Conservation (phyloP, 2,329 filamentous ascomycete genomes). For the Alternaria hordeiaustralica region DNA sequence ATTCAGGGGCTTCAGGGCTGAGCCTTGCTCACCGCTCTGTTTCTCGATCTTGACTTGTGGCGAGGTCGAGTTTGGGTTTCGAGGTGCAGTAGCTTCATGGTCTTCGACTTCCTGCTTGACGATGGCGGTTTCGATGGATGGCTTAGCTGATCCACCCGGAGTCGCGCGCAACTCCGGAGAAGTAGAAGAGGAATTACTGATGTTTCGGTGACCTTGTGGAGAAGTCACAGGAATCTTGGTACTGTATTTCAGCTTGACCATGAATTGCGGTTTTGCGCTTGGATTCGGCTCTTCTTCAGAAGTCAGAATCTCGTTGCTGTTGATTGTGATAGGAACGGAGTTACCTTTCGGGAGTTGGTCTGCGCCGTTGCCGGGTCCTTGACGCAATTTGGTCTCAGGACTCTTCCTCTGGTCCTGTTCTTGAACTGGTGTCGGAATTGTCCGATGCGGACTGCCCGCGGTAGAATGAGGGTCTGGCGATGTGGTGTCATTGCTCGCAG, state of each 20-base stretch:
- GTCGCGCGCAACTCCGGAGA: too few relatives aligned
- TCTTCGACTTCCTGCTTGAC: background rate
- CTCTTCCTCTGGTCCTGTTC: background rate
- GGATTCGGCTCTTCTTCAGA: background rate
- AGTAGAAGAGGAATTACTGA: background rate
- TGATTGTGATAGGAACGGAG: background rate
- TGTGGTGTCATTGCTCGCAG: background rate
- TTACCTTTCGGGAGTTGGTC: background rate
- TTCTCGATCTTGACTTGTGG: background rate
- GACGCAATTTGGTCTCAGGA: background rate
- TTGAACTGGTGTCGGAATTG: background rate
- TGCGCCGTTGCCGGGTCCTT: background rate
- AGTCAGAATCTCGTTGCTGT: background rate
- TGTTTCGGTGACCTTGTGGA: background rate
- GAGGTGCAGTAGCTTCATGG: background rate
- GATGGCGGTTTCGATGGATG: background rate
- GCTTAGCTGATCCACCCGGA: too few relatives aligned
- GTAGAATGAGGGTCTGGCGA: background rate
- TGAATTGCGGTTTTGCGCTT: background rate
- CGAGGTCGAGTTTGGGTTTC: background rate
- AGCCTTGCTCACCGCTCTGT: background rate
- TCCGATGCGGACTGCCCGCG: background rate
- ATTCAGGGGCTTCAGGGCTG: background rate
- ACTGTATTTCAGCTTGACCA: constrained; percentile 3
- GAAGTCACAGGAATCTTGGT: background rate